Percentiles rank a stretch among this genome's conserved stretches.
These are phyloP conservation scores for Eugenia klotzschiana DNA, from an alignment of 441 rosid species.

Conservation along the genomic window DNA sequence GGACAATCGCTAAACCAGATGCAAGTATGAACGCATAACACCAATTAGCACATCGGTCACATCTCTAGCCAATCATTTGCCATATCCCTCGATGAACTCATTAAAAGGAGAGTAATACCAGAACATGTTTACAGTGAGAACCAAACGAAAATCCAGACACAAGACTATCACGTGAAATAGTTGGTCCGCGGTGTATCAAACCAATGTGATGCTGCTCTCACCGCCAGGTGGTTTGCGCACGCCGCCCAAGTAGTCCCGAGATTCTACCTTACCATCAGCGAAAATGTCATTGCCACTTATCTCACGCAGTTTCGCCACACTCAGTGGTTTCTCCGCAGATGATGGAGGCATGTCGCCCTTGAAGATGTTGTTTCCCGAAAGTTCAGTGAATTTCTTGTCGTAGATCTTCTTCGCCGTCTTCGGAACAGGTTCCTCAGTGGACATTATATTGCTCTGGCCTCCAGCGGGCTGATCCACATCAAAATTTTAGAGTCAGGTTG, in stretches of 20 bases:
- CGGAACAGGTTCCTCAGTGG: slow-evolving; percentile 31
- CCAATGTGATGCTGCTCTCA: slow-evolving; percentile 87
- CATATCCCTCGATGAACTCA: neutral
- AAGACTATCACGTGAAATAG: neutral
- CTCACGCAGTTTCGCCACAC: slow-evolving; percentile 68
- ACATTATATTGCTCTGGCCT: slow-evolving; percentile 71
- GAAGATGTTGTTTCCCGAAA: slow-evolving; percentile 78
- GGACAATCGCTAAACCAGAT: neutral
- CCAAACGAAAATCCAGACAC: neutral
- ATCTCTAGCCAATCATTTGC: neutral
- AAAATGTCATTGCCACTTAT: slow-evolving; percentile 84
- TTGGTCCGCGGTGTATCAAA: slow-evolving; percentile 13
- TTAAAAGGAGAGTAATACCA: neutral
- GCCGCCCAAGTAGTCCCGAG: slow-evolving; percentile 79
- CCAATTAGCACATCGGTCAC: neutral
- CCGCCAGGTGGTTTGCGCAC: slow-evolving; percentile 98
- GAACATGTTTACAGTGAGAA: neutral
- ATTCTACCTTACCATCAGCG: slow-evolving; percentile 79
- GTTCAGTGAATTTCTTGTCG: slow-evolving; percentile 60
- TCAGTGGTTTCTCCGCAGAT: slow-evolving; percentile 52
- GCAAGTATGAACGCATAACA: neutral
- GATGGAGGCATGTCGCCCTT: slow-evolving; percentile 49
- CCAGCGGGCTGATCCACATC: slow-evolving; percentile 51
- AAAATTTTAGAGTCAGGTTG: neutral
- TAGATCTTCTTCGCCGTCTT: slow-evolving; percentile 89